phyloP scores from a whole-genome alignment of 108 stramenopile genomes.

The Phaeodactylum tricornutum region DNA sequence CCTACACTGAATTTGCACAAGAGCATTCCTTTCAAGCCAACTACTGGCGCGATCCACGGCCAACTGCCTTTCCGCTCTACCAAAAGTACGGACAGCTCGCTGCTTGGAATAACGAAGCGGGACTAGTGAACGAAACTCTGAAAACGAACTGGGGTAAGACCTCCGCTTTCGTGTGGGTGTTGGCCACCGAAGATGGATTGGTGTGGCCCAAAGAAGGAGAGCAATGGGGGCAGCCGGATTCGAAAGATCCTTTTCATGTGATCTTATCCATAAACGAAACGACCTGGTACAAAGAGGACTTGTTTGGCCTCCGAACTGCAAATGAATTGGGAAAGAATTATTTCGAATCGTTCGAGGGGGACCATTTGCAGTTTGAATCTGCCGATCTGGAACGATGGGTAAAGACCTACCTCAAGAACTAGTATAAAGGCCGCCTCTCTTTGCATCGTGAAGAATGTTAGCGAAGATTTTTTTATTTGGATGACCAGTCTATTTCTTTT shows the following conservation, averaged over 20 bases:
- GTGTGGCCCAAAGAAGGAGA: constrained; percentile 75
- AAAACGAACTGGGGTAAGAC: constrained; percentile 44
- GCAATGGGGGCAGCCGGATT: constrained; percentile 58
- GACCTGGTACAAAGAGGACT: constrained; percentile 50
- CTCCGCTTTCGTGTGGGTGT: constrained; percentile 47
- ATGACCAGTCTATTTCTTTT: constrained; percentile 1
- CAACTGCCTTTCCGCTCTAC: constrained; percentile 15
- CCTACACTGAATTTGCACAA: constrained; percentile 55
- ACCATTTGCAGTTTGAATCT: constrained; percentile 52
- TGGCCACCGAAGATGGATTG: constrained; percentile 54
- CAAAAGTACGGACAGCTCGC: constrained; percentile 50
- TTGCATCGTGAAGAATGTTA: no score
- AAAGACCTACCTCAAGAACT: constrained; percentile 21
- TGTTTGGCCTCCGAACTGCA: constrained; percentile 59
- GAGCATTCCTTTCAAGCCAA: constrained; percentile 57
- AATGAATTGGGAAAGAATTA: constrained; percentile 48
- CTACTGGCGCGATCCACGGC: constrained; percentile 57
- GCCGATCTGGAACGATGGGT: constrained; percentile 50
- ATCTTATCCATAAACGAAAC: constrained; percentile 50
- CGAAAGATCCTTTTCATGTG: constrained; percentile 28
- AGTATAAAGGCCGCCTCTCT: no score
- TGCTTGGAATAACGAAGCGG: constrained; percentile 58
- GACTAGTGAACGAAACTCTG: constrained; percentile 12
- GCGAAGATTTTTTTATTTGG: neutral
- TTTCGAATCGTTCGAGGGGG: constrained; percentile 45